Conservation (phyloP, 1,284 basidiomycete genomes). For the Polyporus tsugae region DNA sequence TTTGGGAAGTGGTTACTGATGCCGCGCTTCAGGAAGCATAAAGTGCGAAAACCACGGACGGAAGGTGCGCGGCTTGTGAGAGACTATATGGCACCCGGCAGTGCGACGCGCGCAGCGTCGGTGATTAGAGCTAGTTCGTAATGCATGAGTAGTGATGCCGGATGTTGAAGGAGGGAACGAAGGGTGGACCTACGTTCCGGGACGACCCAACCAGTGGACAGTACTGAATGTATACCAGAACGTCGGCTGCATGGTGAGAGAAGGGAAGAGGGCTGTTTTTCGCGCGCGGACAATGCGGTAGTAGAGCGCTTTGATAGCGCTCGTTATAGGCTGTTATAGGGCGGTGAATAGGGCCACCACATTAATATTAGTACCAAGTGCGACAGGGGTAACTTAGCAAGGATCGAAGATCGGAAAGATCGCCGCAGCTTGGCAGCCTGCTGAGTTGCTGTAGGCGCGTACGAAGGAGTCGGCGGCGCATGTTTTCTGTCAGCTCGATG, state of each 20-base stretch:
- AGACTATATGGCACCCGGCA: not conserved
- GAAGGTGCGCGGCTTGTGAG: conserved; percentile 3
- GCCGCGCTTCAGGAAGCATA: conserved; percentile 16
- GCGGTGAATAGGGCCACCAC: conserved; percentile 4
- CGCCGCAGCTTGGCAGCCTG: not conserved
- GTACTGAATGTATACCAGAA: not conserved
- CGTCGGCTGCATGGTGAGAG: not conserved
- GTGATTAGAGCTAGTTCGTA: not conserved
- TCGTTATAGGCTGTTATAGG: not conserved
- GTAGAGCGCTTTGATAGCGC: not conserved
- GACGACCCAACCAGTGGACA: not conserved
- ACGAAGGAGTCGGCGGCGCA: conserved; percentile 27
- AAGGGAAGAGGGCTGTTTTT: not conserved
- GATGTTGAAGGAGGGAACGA: not conserved
- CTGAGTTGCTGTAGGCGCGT: conserved; percentile 8
- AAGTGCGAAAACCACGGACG: conserved; percentile 20
- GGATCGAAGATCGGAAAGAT: conserved; percentile 6
- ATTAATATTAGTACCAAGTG: not conserved
- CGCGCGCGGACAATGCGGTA: not conserved
- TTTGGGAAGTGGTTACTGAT: conserved; percentile 4
- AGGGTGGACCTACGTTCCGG: not conserved
- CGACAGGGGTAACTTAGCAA: not conserved
- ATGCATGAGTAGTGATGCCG: not conserved
- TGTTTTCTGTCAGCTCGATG: conserved; percentile 23
- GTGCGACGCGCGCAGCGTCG: not conserved